Evolutionary conservation across 306 rosid genomes (phyloP), one percentile per base, ranked within the genome.

Genomic region (Abrus pulchellus): DNA sequence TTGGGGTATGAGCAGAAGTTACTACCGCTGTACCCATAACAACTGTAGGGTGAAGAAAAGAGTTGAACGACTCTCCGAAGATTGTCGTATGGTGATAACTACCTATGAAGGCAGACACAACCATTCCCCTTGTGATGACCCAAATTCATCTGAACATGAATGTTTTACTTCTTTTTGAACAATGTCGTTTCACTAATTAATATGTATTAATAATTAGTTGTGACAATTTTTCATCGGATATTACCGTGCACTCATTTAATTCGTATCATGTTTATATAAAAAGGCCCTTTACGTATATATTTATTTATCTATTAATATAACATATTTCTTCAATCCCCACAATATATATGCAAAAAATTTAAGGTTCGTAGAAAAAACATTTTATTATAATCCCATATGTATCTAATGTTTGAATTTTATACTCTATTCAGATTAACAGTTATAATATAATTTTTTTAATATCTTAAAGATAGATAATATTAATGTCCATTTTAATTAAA

Each of bases 31-130:
- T 84, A 95, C 99, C 4, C 97, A 95, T 52, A 95, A 45, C 81
- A 93, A 93, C 77, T 95, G 99, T 48, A 90, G 98, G 13, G 98
- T 95, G 88, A 95, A 95, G 91, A 95, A 95, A 88, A 89, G 99
- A 68, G 97, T 95, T 65, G 99, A 95, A 83, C 72, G 99, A 61
- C 88, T 95, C 69, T 93, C 99, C 1, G 99, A 95, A 82, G 99
- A 95, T 82, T 95, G 99, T 83, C 94, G 98, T 36, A 93, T 95
- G 99, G 99, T 95, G 33, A 93, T 95, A 66, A 95, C 99, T 9
- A 95, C 99, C 3, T 95, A 95, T n/a, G 99, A 95, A 89, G 99
- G 99, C 1, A 90, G 99, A 82, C 99, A 95, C 89, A 95, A 95
- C 76, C 99, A 95, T 87, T 78, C 94, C 79, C 97, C 99, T 11